Conservation (phyloP, 495 filamentous ascomycete genomes). For the Neurospora hispaniola region DNA sequence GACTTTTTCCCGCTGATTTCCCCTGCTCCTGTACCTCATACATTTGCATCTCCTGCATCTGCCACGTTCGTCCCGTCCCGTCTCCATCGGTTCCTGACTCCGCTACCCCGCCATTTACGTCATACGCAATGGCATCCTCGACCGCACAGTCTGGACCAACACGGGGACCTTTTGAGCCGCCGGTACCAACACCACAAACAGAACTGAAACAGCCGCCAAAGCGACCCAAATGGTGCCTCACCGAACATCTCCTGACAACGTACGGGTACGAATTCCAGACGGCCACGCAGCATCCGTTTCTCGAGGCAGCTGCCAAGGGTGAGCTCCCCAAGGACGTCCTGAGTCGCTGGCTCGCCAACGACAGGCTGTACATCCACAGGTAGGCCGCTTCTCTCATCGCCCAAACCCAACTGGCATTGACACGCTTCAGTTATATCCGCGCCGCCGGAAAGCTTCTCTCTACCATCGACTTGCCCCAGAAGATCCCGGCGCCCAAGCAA, state of each 20-base stretch:
- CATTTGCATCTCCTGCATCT: neutral
- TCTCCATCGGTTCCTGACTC: neutral
- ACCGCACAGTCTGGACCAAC: neutral
- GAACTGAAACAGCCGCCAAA: neutral
- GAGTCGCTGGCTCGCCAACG: constrained; percentile 63
- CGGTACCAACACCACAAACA: neutral
- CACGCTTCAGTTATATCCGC: constrained; percentile 29
- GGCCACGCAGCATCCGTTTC: constrained; percentile 60
- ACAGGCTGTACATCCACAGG: constrained; percentile 63
- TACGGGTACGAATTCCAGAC: constrained; percentile 31
- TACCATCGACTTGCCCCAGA: constrained; percentile 46
- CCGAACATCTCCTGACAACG: constrained; percentile 38
- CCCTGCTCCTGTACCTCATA: neutral
- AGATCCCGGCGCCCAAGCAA: constrained; percentile 8
- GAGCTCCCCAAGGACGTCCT: constrained; percentile 45
- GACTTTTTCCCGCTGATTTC: too few species aligned
- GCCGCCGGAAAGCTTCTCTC: constrained; percentile 58
- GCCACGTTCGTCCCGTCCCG: neutral
- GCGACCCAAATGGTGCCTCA: constrained; percentile 29
- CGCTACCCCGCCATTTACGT: neutral
- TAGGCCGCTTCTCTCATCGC: constrained; percentile 24
- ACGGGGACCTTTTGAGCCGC: neutral
- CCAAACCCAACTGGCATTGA: neutral
- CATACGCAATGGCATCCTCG: neutral
- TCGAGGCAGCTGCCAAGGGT: constrained; percentile 54